phyloP scores from a whole-genome alignment of 225 moss, liverwort and hornwort species.

The Takakia lepidozioides region DNA sequence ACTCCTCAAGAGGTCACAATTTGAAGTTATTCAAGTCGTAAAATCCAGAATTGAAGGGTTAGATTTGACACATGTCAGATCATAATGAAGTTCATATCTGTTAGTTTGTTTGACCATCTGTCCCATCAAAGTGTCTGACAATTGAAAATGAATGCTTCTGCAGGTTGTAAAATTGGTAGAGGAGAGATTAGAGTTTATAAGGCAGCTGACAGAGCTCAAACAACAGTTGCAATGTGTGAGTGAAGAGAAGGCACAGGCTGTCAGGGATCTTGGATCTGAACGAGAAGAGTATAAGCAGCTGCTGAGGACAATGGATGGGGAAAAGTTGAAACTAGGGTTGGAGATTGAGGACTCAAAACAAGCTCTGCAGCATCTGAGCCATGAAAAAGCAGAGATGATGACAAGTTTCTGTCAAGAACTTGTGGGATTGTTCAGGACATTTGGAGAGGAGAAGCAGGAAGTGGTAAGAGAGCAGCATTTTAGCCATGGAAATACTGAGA shows the following conservation, averaged over 20 bases:
- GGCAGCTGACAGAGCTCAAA: conserved; percentile 2
- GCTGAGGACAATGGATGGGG: conserved; percentile 21
- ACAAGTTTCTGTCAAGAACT: conserved; percentile 22
- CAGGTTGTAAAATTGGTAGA: neutral
- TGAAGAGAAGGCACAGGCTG: neutral
- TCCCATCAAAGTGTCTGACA: too few relatives aligned
- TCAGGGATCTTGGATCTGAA: conserved; percentile 12
- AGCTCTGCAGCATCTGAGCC: conserved; percentile 15
- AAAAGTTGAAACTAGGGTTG: conserved; percentile 22
- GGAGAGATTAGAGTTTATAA: neutral
- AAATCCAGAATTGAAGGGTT: neutral
- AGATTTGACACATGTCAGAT: neutral
- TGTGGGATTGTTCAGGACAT: conserved; percentile 10
- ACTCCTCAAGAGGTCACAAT: neutral
- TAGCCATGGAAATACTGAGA: too few relatives aligned
- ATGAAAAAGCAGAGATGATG: conserved; percentile 18
- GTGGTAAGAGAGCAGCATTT: too few relatives aligned
- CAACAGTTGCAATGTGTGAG: conserved; percentile 1
- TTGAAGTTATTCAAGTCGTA: conserved; percentile 1
- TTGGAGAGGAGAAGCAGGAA: conserved; percentile 20
- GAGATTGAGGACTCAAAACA: too few relatives aligned
- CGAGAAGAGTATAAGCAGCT: conserved; percentile 24
- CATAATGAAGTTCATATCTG: neutral
- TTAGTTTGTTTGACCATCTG: too few relatives aligned
- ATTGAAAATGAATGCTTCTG: conserved; percentile 9